Evolutionary conservation across 2,329 filamentous ascomycete genomes (phyloP).

Genomic region (Exophiala viscosa): DNA sequence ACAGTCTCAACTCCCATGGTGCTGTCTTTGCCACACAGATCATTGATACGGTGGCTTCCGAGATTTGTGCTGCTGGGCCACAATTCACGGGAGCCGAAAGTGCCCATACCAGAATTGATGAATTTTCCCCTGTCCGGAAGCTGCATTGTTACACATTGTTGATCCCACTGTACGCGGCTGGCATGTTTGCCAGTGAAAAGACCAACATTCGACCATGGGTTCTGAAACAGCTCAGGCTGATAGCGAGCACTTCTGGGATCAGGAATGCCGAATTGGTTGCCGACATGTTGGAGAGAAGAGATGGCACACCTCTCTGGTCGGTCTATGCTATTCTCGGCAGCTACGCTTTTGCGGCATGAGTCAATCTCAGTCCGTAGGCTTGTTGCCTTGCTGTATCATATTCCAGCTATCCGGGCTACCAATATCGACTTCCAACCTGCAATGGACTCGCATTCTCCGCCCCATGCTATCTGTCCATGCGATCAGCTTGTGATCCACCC

Average conservation of each 20-base stretch:
- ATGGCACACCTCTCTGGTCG: conserved; percentile 19
- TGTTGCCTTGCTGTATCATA: no score
- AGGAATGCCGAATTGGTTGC: conserved; percentile 22
- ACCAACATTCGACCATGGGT: conserved; percentile 22
- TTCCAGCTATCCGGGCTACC: no score
- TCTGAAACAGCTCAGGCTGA: conserved; percentile 19
- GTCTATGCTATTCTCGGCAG: conserved; percentile 29
- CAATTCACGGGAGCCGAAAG: conserved; percentile 28
- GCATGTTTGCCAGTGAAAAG: conserved; percentile 13
- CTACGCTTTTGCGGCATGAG: conserved; percentile 27
- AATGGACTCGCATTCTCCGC: no score
- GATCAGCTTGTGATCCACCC: no score
- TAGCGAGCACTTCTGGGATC: conserved; percentile 16
- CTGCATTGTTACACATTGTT: conserved; percentile 26
- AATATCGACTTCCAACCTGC: no score
- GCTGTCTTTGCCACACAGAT: conserved; percentile 16
- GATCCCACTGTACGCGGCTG: conserved; percentile 28
- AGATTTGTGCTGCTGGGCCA: conserved; percentile 34
- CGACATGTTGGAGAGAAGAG: conserved; percentile 19
- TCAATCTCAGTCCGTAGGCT: no score
- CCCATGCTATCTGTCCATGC: no score
- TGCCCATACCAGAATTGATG: background rate
- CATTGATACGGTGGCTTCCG: conserved; percentile 28
- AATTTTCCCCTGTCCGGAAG: conserved; percentile 8
- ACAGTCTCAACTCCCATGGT: background rate